Conservation (phyloP, 352 stramenopile genomes). For the Thraustochytrium aureum region DNA sequence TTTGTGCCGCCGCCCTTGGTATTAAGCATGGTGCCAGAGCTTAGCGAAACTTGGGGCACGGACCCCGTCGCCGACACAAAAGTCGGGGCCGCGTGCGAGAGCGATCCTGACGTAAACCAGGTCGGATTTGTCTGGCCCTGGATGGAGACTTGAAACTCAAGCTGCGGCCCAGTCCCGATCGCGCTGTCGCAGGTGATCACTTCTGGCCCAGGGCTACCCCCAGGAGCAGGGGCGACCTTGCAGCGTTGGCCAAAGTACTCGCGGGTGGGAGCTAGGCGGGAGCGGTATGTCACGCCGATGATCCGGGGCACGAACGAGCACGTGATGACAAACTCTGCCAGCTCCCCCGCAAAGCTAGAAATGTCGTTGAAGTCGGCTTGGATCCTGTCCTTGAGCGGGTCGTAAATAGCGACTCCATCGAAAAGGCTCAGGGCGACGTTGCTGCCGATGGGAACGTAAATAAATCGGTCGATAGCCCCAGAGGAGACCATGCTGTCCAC, state of each 20-base stretch:
- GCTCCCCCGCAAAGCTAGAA: not conserved
- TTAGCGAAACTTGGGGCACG: not conserved
- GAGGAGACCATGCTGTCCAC: not conserved
- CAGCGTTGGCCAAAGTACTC: too few species aligned
- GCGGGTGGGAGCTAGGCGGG: not conserved
- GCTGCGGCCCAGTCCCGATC: not conserved
- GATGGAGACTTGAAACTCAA: slow-evolving; percentile 28
- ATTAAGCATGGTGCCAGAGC: not conserved
- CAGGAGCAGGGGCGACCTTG: too few species aligned
- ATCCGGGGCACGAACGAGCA: not conserved
- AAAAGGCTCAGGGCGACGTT: not conserved
- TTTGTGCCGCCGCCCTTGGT: not conserved
- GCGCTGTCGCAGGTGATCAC: not conserved
- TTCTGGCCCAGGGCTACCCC: not conserved
- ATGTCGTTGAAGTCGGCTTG: not conserved
- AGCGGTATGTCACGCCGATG: slow-evolving; percentile 29
- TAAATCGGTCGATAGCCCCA: not conserved
- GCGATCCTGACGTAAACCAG: not conserved
- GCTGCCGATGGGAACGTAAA: not conserved
- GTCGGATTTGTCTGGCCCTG: slow-evolving; percentile 16
- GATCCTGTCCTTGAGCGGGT: not conserved
- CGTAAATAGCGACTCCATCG: not conserved
- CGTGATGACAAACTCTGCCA: not conserved
- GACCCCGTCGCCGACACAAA: not conserved
- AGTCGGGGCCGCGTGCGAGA: not conserved